These are phyloP conservation scores for Cutaneotrichosporon mucoides DNA, from an alignment of 1,284 basidiomycete species.

Conservation along the genomic window DNA sequence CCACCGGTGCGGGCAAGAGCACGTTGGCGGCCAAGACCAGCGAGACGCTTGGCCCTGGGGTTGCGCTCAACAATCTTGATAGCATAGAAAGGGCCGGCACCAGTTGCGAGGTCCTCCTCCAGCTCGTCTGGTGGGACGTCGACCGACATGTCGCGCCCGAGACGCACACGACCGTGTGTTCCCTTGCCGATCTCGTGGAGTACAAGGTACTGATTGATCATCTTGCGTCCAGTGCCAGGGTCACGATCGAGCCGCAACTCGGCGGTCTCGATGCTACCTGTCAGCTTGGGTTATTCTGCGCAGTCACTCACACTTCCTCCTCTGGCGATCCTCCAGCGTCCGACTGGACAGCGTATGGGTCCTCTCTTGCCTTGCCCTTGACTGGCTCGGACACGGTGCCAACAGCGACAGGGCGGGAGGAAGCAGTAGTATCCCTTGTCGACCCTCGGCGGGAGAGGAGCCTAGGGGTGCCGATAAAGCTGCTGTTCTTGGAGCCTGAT, in stretches of 20 bases:
- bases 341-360: background rate
- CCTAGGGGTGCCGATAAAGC: slow-evolving; percentile 23
- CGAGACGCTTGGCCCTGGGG: slow-evolving; percentile 59
- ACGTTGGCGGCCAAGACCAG: slow-evolving; percentile 51
- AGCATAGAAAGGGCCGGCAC: slow-evolving; percentile 36
- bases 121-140: slow-evolving; percentile 17
- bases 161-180: slow-evolving; percentile 74
- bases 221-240: slow-evolving; percentile 50
- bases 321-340: slow-evolving; percentile 2
- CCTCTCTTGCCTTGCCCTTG: slow-evolving; percentile 5
- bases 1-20: slow-evolving; percentile 18
- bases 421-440: slow-evolving; percentile 13
- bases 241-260: slow-evolving; percentile 47
- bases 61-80: slow-evolving; percentile 74
- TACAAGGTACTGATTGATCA: slow-evolving; percentile 75
- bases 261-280: slow-evolving; percentile 57
- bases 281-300: background rate
- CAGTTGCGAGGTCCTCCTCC: slow-evolving; percentile 18
- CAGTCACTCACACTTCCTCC: slow-evolving; percentile 35
- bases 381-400: background rate
- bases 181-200: slow-evolving; percentile 65
- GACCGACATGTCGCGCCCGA: slow-evolving; percentile 59
- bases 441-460: slow-evolving; percentile 24
- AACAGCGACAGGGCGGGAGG: background rate
- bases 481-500: slow-evolving; percentile 21